Evolutionary conservation across 2,329 filamentous ascomycete species (phyloP).

Genomic region (Cryphonectria naterciae): DNA sequence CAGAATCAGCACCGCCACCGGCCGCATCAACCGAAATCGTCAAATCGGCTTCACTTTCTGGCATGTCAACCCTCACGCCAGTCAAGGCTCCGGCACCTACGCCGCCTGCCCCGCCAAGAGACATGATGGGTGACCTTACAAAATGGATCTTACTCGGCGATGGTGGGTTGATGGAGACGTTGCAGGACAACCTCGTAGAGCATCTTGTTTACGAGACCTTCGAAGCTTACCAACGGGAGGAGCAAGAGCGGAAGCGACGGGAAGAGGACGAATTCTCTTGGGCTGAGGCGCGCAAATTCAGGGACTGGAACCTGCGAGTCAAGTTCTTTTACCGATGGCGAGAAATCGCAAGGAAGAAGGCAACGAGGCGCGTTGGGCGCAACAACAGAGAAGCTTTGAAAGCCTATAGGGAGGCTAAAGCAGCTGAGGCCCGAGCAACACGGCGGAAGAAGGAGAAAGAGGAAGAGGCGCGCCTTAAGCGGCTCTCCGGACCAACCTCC

Average conservation of each 20-base stretch:
- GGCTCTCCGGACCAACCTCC: slow-evolving; percentile 25
- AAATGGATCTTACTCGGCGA: slow-evolving; percentile 61
- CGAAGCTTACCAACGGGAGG: slow-evolving; percentile 44
- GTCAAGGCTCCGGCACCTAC: slow-evolving; percentile 10
- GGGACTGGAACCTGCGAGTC: slow-evolving; percentile 53
- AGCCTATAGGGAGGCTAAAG: slow-evolving; percentile 46
- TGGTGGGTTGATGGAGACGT: slow-evolving; percentile 55
- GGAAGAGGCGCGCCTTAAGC: slow-evolving; percentile 37
- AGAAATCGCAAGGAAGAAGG: slow-evolving; percentile 50
- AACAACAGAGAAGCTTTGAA: slow-evolving; percentile 56
- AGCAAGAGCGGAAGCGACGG: slow-evolving; percentile 45
- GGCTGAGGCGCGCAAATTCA: slow-evolving; percentile 53
- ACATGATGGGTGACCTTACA: slow-evolving; percentile 54
- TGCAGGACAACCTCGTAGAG: slow-evolving; percentile 51
- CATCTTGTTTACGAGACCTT: slow-evolving; percentile 49
- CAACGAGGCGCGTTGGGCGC: slow-evolving; percentile 54
- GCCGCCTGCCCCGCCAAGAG: slow-evolving; percentile 33
- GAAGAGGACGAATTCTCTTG: slow-evolving; percentile 55
- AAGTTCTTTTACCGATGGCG: slow-evolving; percentile 64
- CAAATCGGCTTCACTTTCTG: slow-evolving; percentile 12
- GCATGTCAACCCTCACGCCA: slow-evolving; percentile 7
- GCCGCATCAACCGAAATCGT: neutral
- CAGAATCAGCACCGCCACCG: neutral
- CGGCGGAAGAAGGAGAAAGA: slow-evolving; percentile 43
- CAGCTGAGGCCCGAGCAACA: slow-evolving; percentile 39